These are phyloP conservation scores for Leptomonas pyrrhocoris DNA, from an alignment of 208 protist species.

Conservation along the genomic window DNA sequence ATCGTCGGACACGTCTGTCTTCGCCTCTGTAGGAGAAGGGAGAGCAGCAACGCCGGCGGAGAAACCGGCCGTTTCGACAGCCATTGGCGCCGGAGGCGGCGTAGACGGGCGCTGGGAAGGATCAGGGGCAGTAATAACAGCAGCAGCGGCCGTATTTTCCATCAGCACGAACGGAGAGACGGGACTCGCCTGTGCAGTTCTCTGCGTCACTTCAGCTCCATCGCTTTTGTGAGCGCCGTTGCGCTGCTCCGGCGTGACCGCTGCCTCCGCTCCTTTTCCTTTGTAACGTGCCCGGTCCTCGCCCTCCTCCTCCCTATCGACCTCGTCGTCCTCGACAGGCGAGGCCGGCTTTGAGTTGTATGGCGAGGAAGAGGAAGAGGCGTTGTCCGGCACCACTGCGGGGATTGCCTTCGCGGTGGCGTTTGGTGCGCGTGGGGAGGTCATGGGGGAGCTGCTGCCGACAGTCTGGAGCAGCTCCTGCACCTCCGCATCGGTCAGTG, in stretches of 20 bases:
- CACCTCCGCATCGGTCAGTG: constrained; percentile 11
- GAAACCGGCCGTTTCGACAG: neutral
- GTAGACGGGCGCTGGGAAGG: constrained; percentile 1
- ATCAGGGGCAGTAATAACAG: neutral
- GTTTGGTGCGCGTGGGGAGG: constrained; percentile 14
- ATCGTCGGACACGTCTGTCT: constrained; percentile 2
- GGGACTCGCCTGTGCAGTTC: neutral
- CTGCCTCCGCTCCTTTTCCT: constrained; percentile 41
- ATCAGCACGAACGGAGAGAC: neutral
- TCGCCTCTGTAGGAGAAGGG: neutral
- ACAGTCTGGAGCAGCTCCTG: constrained; percentile 6
- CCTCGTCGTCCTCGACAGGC: neutral
- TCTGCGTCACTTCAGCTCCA: neutral
- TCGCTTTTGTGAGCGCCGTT: constrained; percentile 14
- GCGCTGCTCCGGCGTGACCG: constrained; percentile 50
- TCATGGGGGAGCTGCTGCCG: neutral
- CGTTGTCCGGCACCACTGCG: neutral
- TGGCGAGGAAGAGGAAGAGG: neutral
- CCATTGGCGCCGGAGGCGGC: constrained; percentile 2
- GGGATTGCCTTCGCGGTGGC: neutral
- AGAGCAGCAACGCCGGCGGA: neutral
- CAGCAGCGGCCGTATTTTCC: neutral
- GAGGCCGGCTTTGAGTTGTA: constrained; percentile 2
- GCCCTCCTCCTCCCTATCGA: neutral
- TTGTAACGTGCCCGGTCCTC: constrained; percentile 25